A percentile compares a stretch with the other conserved stretches of the same genome.
Conservation (phyloP, 176 grass and related monocot genomes). For the Oryza meyeriana region DNA sequence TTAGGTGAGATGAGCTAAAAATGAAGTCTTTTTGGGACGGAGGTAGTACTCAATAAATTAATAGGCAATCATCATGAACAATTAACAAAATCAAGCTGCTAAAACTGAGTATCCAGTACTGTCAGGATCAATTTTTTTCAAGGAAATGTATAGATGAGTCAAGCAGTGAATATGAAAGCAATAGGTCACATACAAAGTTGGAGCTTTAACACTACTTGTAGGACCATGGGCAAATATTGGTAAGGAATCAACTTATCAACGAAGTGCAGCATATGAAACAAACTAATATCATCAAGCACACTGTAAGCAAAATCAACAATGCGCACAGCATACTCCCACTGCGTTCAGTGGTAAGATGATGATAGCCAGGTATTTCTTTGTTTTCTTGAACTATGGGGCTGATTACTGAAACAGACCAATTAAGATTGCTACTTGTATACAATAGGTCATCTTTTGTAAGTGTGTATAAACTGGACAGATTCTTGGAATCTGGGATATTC, state of each 20-base stretch:
- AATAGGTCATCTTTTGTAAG: not conserved
- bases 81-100: not conserved
- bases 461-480: not conserved
- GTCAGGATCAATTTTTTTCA: not conserved
- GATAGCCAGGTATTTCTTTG: not conserved
- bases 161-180: not conserved
- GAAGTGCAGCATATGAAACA: not conserved
- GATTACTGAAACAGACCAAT: not conserved
- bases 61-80: not conserved
- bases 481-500: not conserved
- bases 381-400: not conserved
- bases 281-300: not conserved
- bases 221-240: not conserved
- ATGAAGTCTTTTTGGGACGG: too few species aligned
- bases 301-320: not conserved
- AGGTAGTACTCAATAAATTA: not conserved
- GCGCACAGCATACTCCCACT: not conserved
- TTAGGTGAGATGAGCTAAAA: too few species aligned
- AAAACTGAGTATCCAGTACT: not conserved
- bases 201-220: not conserved
- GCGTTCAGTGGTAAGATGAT: not conserved
- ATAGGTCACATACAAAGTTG: not conserved
- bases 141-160: not conserved
- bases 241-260: not conserved
- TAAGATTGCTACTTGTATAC: not conserved